Conservation (phyloP, 768 basidiomycete species). For the Calocybe gangraenosa region DNA sequence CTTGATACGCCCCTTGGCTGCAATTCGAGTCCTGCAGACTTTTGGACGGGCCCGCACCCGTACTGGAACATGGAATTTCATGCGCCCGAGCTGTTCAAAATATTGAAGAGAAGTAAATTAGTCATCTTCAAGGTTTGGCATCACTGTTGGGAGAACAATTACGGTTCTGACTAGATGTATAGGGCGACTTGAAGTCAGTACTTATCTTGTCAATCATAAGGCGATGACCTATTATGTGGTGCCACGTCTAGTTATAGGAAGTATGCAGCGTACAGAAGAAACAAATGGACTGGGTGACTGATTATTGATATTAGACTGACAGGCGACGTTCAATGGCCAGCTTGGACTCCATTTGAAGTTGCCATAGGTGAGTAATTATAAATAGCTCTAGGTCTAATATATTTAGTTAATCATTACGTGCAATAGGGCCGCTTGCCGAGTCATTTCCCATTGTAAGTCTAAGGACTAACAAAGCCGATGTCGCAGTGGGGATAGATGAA, state of each 20-base stretch:
- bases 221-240: neutral
- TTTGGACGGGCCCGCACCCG: conserved; percentile 74
- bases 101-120: conserved; percentile 53
- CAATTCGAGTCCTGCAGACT: conserved; percentile 25
- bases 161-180: neutral
- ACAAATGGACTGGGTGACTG: neutral
- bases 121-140: conserved; percentile 78
- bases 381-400: neutral
- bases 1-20: conserved; percentile 52
- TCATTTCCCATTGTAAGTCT: conserved; percentile 80
- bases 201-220: conserved; percentile 1
- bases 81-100: conserved; percentile 46
- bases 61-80: conserved; percentile 69
- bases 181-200: conserved; percentile 90
- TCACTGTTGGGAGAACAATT: neutral
- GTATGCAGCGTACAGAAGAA: conserved; percentile 37
- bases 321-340: conserved; percentile 86
- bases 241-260: conserved; percentile 65
- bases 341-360: conserved; percentile 65
- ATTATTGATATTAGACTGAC: conserved; percentile 56
- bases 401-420: neutral
- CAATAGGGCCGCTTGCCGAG: conserved; percentile 65
- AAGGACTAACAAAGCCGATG: conserved; percentile 94
- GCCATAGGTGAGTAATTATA: conserved; percentile 61
- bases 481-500: conserved; percentile 75